Evolutionary conservation across 768 basidiomycete genomes (phyloP).

Genomic region (Termitomyces sp.): DNA sequence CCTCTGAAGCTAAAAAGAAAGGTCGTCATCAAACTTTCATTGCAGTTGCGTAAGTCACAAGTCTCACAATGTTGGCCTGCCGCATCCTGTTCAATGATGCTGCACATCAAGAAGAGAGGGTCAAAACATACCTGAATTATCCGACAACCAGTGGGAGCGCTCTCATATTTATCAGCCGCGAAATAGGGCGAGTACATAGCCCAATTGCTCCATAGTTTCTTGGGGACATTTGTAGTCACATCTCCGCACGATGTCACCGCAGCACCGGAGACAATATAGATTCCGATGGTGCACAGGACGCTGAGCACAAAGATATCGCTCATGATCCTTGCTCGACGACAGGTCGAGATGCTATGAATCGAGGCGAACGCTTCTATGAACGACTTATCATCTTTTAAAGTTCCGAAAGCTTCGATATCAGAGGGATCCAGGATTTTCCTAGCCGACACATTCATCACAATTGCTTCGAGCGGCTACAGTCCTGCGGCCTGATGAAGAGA

Average conservation of each 20-base stretch:
- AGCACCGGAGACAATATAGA: not conserved
- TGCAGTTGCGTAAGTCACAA: not conserved
- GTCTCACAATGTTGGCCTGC: slow-evolving; percentile 60
- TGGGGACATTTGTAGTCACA: slow-evolving; percentile 5
- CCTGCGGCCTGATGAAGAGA: not conserved
- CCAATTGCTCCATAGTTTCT: slow-evolving; percentile 34
- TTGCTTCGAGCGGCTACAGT: not conserved
- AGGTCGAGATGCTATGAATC: not conserved
- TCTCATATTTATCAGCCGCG: slow-evolving; percentile 36
- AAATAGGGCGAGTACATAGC: slow-evolving; percentile 59
- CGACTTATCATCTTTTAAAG: not conserved
- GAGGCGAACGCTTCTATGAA: not conserved
- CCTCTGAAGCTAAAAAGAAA: slow-evolving; percentile 56
- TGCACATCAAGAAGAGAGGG: not conserved
- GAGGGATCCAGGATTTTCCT: not conserved
- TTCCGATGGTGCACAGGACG: slow-evolving; percentile 2
- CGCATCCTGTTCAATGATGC: not conserved
- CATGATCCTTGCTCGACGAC: not conserved
- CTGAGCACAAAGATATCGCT: slow-evolving; percentile 3
- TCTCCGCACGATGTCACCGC: not conserved
- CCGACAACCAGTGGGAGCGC: slow-evolving; percentile 42
- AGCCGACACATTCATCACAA: not conserved
- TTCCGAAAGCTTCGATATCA: not conserved
- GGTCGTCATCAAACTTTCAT: not conserved
- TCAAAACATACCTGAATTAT: slow-evolving; percentile 44